Percentiles rank a stretch among this genome's conserved stretches.
Conservation (phyloP, 441 rosid species). For the Flueggea neowawraea region DNA sequence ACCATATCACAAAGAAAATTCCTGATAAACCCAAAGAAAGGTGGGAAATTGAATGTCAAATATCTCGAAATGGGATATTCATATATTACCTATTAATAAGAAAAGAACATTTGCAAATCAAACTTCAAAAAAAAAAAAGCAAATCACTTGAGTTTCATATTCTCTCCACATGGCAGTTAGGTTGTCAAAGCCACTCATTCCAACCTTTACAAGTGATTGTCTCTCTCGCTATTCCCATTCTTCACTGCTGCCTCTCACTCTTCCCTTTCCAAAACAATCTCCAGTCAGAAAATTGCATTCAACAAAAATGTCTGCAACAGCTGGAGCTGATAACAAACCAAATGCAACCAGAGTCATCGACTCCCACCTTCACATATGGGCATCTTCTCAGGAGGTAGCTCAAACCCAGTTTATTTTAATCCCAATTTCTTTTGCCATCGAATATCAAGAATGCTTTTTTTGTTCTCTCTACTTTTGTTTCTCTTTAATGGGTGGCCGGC, state of each 20-base stretch:
- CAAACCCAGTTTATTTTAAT: neutral
- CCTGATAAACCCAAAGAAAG: too few species aligned
- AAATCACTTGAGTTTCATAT: too few species aligned
- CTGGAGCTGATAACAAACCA: conserved; percentile 21
- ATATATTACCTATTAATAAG: too few species aligned
- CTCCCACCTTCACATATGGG: conserved; percentile 94
- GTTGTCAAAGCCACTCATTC: conserved; percentile 25
- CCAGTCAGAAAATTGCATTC: conserved; percentile 12
- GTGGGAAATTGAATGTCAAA: too few species aligned
- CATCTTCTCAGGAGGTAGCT: conserved; percentile 81
- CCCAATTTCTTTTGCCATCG: neutral
- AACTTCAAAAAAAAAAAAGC: too few species aligned
- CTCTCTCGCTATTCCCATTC: conserved; percentile 9
- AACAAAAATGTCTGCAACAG: conserved; percentile 34
- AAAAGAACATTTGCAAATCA: too few species aligned
- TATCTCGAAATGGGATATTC: too few species aligned
- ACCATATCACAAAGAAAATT: too few species aligned
- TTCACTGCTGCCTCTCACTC: conserved; percentile 3
- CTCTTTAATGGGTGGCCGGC: neutral
- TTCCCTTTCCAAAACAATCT: conserved; percentile 7
- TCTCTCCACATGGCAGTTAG: conserved; percentile 11
- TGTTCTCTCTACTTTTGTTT: neutral
- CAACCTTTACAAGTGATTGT: conserved; percentile 1
- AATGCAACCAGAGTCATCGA: conserved; percentile 53
- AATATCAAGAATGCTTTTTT: neutral